Percentiles rank a stretch among this genome's conserved stretches.
phyloP scores from a whole-genome alignment of 371 early-diverging fungal genomes.

The Blakeslea trispora region DNA sequence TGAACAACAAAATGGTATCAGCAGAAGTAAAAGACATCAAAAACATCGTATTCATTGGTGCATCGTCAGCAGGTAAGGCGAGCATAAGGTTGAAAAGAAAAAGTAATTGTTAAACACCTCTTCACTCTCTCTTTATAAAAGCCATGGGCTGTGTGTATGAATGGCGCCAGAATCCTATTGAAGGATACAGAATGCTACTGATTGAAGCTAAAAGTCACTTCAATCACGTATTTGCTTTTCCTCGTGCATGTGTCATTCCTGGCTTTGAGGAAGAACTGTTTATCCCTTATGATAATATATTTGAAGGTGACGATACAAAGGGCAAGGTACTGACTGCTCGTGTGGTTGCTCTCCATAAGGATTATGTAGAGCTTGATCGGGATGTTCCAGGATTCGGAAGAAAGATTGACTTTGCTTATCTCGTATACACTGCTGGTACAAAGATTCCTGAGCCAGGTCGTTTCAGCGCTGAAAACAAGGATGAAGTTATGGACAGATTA shows the following conservation, averaged over 20 bases:
- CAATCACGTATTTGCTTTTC: slow-evolving; percentile 68
- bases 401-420: slow-evolving; percentile 55
- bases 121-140: slow-evolving; percentile 6
- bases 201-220: slow-evolving; percentile 63
- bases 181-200: slow-evolving; percentile 54
- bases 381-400: slow-evolving; percentile 51
- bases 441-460: slow-evolving; percentile 54
- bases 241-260: slow-evolving; percentile 58
- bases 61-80: slow-evolving; percentile 49
- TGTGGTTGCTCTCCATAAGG: slow-evolving; percentile 47
- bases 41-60: slow-evolving; percentile 59
- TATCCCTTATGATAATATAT: slow-evolving; percentile 55
- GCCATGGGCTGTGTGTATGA: slow-evolving; percentile 38
- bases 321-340: slow-evolving; percentile 58
- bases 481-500: slow-evolving; percentile 43
- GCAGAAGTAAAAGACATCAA: slow-evolving; percentile 24
- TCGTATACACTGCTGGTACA: slow-evolving; percentile 60
- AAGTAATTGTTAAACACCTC: not conserved
- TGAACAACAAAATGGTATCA: slow-evolving; percentile 12
- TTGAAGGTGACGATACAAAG: slow-evolving; percentile 40
- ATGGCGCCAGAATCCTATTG: slow-evolving; percentile 38
- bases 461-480: slow-evolving; percentile 43
- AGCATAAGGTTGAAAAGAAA: not conserved
- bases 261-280: slow-evolving; percentile 67
- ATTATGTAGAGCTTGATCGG: slow-evolving; percentile 58